These are phyloP conservation scores for Herpetomonas samuelpessoai DNA, from an alignment of 208 protist genomes.

Conservation along the genomic window DNA sequence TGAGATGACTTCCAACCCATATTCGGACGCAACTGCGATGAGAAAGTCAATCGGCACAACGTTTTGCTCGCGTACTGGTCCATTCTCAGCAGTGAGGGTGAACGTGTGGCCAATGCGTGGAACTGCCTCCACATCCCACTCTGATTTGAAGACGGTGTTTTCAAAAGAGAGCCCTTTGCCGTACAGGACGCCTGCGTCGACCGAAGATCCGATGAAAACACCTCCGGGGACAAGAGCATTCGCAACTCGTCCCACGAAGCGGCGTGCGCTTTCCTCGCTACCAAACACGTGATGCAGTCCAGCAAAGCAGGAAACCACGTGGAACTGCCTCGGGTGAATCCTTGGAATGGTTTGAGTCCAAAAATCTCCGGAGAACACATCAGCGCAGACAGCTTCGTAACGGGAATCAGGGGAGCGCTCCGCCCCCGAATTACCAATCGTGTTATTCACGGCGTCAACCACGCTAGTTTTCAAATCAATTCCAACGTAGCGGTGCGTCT, in stretches of 20 bases:
- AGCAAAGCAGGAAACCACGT: slow-evolving; percentile 72
- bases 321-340: slow-evolving; percentile 83
- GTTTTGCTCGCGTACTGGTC: slow-evolving; percentile 47
- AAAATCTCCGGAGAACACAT: slow-evolving; percentile 75
- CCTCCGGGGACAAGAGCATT: slow-evolving; percentile 82
- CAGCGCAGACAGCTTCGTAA: slow-evolving; percentile 74
- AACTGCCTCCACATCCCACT: slow-evolving; percentile 56
- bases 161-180: slow-evolving; percentile 48
- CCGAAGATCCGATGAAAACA: slow-evolving; percentile 69
- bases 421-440: slow-evolving; percentile 36
- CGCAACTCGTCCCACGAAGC: slow-evolving; percentile 68
- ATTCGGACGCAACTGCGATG: slow-evolving; percentile 63
- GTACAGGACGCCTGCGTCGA: slow-evolving; percentile 62
- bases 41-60: slow-evolving; percentile 84
- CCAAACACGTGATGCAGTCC: slow-evolving; percentile 75
- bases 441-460: slow-evolving; percentile 37
- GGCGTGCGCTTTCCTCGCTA: slow-evolving; percentile 52
- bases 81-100: slow-evolving; percentile 43
- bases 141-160: slow-evolving; percentile 61
- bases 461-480: slow-evolving; percentile 69
- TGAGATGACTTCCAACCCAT: slow-evolving; percentile 55
- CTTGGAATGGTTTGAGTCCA: slow-evolving; percentile 70
- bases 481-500: slow-evolving; percentile 68
- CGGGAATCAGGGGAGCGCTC: slow-evolving; percentile 33
- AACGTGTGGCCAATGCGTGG: slow-evolving; percentile 75